These are phyloP conservation scores for Wickerhamiella allomyrinae DNA, from an alignment of 805 yeast species.

Conservation along the genomic window DNA sequence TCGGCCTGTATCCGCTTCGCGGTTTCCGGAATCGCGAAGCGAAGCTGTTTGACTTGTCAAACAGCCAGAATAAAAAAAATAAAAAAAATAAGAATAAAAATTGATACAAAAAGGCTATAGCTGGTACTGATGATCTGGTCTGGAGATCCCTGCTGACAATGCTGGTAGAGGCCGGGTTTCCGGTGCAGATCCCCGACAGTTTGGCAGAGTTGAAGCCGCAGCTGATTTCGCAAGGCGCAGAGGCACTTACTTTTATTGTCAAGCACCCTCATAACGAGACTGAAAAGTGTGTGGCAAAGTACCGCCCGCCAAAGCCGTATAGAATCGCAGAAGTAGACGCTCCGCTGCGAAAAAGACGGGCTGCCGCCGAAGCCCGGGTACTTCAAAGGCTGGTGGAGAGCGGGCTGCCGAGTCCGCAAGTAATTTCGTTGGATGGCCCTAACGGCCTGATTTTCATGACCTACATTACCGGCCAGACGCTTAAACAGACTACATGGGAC, in stretches of 20 bases:
- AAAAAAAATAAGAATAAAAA: too few species aligned
- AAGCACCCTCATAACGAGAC: neutral
- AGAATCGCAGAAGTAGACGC: constrained; percentile 74
- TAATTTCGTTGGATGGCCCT: constrained; percentile 61
- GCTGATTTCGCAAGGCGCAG: constrained; percentile 19
- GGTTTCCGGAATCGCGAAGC: too few species aligned
- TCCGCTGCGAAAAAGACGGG: constrained; percentile 61
- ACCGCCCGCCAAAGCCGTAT: constrained; percentile 80
- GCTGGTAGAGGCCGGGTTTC: neutral
- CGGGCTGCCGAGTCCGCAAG: constrained; percentile 54
- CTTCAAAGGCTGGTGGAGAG: constrained; percentile 37
- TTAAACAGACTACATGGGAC: constrained; percentile 28
- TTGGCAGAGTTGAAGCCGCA: constrained; percentile 7
- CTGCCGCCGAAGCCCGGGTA: constrained; percentile 71
- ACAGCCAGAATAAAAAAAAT: too few species aligned
- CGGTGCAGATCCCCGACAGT: constrained; percentile 12
- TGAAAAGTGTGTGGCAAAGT: constrained; percentile 51
- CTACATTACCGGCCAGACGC: constrained; percentile 37
- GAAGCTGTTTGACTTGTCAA: too few species aligned
- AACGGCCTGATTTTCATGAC: constrained; percentile 88
- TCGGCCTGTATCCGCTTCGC: too few species aligned
- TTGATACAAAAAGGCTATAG: too few species aligned
- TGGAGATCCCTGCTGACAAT: too few species aligned
- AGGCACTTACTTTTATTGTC: constrained; percentile 15
- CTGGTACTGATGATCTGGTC: too few species aligned